A percentile compares a stretch with the other conserved stretches of the same genome.
Conservation (phyloP, 306 rosid species). For the Dalbergia oliveri region DNA sequence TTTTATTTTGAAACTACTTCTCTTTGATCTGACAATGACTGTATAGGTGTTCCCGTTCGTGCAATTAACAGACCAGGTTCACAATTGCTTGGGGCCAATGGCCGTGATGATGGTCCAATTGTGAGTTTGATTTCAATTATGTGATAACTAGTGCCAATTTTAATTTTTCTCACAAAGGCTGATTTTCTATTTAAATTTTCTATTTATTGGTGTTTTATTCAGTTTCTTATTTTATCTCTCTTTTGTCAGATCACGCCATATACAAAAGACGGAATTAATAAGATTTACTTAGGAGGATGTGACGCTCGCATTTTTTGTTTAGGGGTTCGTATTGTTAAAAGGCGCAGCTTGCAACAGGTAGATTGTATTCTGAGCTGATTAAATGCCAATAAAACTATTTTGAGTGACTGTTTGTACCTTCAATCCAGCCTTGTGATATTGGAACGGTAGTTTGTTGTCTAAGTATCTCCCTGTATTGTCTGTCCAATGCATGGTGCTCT, state of each 20-base stretch:
- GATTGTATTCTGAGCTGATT: conserved; percentile 35
- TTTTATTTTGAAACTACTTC: conserved; percentile 17
- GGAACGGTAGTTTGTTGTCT: conserved; percentile 20
- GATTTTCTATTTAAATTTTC: conserved; percentile 20
- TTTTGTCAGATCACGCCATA: conserved; percentile 80
- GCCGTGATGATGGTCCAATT: conserved; percentile 99
- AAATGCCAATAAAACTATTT: conserved; percentile 20
- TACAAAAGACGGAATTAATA: conserved; percentile 88
- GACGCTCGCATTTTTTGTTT: conserved; percentile 91
- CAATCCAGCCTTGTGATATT: conserved; percentile 23
- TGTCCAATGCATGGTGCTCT: neutral
- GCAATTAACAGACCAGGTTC: conserved; percentile 92
- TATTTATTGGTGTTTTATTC: conserved; percentile 36
- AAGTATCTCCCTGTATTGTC: conserved; percentile 18
- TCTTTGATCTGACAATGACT: conserved; percentile 31
- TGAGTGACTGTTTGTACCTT: conserved; percentile 31
- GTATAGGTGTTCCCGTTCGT: conserved; percentile 84
- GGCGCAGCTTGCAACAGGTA: conserved; percentile 90
- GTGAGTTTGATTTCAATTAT: conserved; percentile 63
- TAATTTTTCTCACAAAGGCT: conserved; percentile 1
- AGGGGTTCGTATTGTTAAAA: conserved; percentile 93
- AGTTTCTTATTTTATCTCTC: conserved; percentile 38
- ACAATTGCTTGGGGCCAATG: conserved; percentile 94
- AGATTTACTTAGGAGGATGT: conserved; percentile 85
- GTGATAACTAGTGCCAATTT: neutral